Percentiles rank a stretch among this genome's conserved stretches.
Conservation (phyloP, 1,284 basidiomycete species). For the Hemileia vastatrix region DNA sequence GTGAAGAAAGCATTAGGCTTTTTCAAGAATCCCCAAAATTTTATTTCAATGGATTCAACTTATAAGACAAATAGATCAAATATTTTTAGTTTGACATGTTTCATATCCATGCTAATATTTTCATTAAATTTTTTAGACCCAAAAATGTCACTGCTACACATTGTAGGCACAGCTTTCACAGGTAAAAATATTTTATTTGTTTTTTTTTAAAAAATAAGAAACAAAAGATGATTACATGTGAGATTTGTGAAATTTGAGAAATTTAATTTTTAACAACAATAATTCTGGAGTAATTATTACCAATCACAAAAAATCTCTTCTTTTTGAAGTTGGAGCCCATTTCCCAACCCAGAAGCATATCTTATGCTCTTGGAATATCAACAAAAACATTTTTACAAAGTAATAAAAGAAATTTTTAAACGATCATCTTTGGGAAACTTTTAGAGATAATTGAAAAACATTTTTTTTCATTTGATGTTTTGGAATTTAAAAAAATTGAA, state of each 20-base stretch:
- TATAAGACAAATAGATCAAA: not conserved
- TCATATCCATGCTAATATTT: too few species aligned
- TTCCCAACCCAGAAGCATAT: too few species aligned
- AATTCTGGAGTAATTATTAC: too few species aligned
- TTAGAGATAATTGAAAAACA: not conserved
- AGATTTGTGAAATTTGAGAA: too few species aligned
- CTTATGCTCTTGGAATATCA: not conserved
- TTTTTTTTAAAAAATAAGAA: not conserved
- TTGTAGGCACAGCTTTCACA: not conserved
- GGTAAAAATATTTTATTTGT: not conserved
- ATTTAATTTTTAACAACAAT: too few species aligned
- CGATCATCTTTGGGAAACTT: not conserved
- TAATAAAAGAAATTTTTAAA: not conserved
- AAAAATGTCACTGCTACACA: not conserved
- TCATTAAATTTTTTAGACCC: too few species aligned
- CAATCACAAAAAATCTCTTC: too few species aligned
- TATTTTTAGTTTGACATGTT: too few species aligned
- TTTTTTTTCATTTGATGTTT: not conserved
- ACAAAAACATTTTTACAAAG: not conserved
- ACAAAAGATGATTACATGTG: not conserved
- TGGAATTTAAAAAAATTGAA: not conserved
- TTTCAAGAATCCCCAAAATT: not conserved
- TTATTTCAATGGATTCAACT: not conserved
- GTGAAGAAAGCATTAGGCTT: not conserved
- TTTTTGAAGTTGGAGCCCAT: too few species aligned